These are phyloP conservation scores for Paramecium tetraurelia DNA, from an alignment of 73 alveolate species.

Conservation along the genomic window DNA sequence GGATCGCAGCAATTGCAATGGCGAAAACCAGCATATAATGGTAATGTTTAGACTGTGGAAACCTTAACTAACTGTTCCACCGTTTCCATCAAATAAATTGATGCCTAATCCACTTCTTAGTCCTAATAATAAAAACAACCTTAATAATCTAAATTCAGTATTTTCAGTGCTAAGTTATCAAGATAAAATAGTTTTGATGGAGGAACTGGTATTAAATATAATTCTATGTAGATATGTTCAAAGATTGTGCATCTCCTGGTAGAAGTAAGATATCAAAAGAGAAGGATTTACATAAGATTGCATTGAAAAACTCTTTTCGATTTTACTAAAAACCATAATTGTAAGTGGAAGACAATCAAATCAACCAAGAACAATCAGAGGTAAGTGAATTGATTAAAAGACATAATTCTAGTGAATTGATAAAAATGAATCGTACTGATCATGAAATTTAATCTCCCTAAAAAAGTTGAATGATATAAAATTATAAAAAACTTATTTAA, in stretches of 20 bases:
- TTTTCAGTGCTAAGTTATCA: constrained; percentile 4
- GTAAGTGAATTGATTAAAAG: constrained; percentile 37
- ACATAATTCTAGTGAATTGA: constrained; percentile 26
- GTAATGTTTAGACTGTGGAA: constrained; percentile 52
- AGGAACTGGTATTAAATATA: not conserved
- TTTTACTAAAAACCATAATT: not conserved
- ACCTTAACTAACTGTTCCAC: constrained; percentile 54
- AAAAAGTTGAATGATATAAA: not conserved
- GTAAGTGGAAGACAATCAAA: not conserved
- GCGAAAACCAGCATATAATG: constrained; percentile 56
- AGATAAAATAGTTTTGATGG: constrained; percentile 27
- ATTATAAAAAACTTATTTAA: not conserved
- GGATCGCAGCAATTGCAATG: constrained; percentile 53
- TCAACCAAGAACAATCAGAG: not conserved
- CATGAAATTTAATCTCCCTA: constrained; percentile 13
- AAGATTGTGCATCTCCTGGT: constrained; percentile 47
- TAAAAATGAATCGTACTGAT: constrained; percentile 24
- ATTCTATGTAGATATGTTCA: not conserved
- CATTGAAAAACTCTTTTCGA: constrained; percentile 30
- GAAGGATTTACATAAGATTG: constrained; percentile 33
- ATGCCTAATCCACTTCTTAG: not conserved
- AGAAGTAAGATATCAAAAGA: not conserved
- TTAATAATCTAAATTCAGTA: constrained; percentile 30
- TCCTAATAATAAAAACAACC: not conserved
- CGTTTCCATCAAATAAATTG: constrained; percentile 48